A percentile compares a stretch with the other conserved stretches of the same genome.
phyloP scores from a whole-genome alignment of 352 stramenopile species.

The Blastocystis sp. region DNA sequence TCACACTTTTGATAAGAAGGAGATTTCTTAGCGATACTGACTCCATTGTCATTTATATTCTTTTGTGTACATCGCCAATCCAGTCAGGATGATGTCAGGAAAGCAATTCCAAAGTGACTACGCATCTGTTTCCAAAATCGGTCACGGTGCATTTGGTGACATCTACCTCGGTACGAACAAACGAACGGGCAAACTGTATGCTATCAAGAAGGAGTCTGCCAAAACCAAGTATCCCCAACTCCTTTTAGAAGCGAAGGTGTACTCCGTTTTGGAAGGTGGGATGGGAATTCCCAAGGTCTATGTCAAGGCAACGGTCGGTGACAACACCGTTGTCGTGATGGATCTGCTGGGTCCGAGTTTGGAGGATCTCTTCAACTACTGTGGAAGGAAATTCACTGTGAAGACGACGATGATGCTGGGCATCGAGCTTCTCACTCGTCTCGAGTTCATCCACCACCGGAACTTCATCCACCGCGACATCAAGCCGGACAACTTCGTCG shows the following conservation, averaged over 20 bases:
- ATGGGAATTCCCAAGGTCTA: slow-evolving; percentile 41
- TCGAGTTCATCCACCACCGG: slow-evolving; percentile 88
- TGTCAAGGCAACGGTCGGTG: background rate
- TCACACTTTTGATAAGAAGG: background rate
- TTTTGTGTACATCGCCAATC: background rate
- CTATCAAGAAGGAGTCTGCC: slow-evolving; percentile 91
- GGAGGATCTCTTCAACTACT: slow-evolving; percentile 87
- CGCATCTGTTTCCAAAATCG: slow-evolving; percentile 94
- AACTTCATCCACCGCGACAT: slow-evolving; percentile 86
- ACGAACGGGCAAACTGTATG: slow-evolving; percentile 73
- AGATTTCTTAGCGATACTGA: background rate
- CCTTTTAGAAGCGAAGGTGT: slow-evolving; percentile 98
- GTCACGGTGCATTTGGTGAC: slow-evolving; percentile 94
- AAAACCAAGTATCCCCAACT: slow-evolving; percentile 88
- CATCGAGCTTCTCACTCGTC: slow-evolving; percentile 75
- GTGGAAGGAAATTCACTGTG: slow-evolving; percentile 70
- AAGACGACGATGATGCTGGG: slow-evolving; percentile 86
- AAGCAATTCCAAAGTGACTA: slow-evolving; percentile 70
- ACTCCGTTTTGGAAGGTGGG: slow-evolving; percentile 92
- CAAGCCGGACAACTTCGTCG: slow-evolving; percentile 88
- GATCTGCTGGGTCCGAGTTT: slow-evolving; percentile 90
- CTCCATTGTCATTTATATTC: background rate
- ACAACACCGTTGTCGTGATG: slow-evolving; percentile 99
- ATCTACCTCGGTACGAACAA: slow-evolving; percentile 92
- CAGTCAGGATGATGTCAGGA: background rate